Base-by-base conservation (phyloP, 352 stramenopile species). In the Pythium oligandrum region DNA sequence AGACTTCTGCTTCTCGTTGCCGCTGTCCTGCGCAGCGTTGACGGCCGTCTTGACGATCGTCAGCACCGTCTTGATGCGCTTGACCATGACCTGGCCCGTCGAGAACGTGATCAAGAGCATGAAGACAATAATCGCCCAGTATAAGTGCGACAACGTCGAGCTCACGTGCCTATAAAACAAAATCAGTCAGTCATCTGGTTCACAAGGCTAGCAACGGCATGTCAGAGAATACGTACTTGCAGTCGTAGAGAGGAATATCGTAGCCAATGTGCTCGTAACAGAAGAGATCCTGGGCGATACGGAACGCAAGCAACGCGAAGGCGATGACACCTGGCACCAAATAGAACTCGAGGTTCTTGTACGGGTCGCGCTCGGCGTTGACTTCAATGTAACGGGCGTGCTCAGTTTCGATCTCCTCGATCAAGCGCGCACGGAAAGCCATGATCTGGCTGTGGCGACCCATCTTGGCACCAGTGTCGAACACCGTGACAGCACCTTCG, bases 391-490 rank as follows among this genome's bases (percentile, higher is more conserved):
- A 98, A 9, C 95, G 81, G 37, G 88, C 76, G 55, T 86, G 90
- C 51, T 96, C 83, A 50, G 88, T 86, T 48, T 88, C 73, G 48
- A 99, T 97, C 62, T 97, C 80, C 6, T 86, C 67, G 9, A 89
- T 56, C 0, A 98, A 73, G 11, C 85, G 71, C 9, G 85, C 65
- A 26, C 90, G 84, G 55, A 91, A 93, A 40, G 88, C 81, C 44
- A 95, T 48, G 63, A 99, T 98, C 48, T 93, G 75, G 45, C 80
- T 92, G 59, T 87, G 78, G 37, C 84, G 80, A 32, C 96, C 97
- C 88, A 99, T 98, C 44, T 93, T 98, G 10, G 96, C 96, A 17
- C 96, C 96, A 7, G 80, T 77, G 57, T 98, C 86, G 59, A 99
- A 99, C 26, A 96, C 66, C 11, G 71, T 62, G 64, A 98, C 68